A percentile compares a stretch with the other conserved stretches of the same genome.
phyloP scores from a whole-genome alignment of 768 basidiomycete genomes.

The Kwoniella dendrophila region DNA sequence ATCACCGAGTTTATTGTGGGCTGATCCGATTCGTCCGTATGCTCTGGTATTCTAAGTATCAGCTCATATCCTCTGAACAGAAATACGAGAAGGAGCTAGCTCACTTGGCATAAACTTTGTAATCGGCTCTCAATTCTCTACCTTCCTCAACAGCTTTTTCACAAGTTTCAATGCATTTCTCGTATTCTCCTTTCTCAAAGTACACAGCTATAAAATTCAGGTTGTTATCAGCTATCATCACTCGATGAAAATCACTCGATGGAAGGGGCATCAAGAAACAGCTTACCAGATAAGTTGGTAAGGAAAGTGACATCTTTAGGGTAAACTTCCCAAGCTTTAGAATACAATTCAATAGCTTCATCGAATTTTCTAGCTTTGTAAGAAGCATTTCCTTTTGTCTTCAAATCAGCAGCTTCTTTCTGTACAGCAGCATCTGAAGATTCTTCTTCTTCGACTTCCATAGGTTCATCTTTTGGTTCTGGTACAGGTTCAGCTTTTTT shows the following conservation, averaged over 20 bases:
- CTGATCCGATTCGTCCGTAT: slow-evolving; percentile 80
- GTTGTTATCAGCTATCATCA: slow-evolving; percentile 1
- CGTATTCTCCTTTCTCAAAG: slow-evolving; percentile 90
- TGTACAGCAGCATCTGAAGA: slow-evolving; percentile 72
- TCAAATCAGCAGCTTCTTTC: slow-evolving; percentile 75
- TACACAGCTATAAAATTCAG: slow-evolving; percentile 70
- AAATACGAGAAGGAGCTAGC: slow-evolving; percentile 17
- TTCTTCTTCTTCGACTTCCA: slow-evolving; percentile 61
- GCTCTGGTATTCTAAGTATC: slow-evolving; percentile 59
- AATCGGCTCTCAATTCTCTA: slow-evolving; percentile 85
- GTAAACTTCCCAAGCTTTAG: slow-evolving; percentile 88
- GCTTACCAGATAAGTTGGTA: slow-evolving; percentile 78
- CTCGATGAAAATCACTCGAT: too few species aligned
- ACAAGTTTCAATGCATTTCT: slow-evolving; percentile 85
- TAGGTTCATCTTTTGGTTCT: slow-evolving; percentile 50
- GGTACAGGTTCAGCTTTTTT: slow-evolving; percentile 56
- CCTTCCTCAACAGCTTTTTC: slow-evolving; percentile 97
- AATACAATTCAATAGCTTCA: slow-evolving; percentile 72
- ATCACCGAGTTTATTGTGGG: slow-evolving; percentile 81
- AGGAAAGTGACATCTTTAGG: slow-evolving; percentile 92
- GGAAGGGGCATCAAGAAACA: background rate
- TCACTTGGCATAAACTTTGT: slow-evolving; percentile 85
- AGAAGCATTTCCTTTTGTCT: slow-evolving; percentile 73
- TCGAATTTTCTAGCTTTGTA: slow-evolving; percentile 86
- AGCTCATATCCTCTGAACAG: slow-evolving; percentile 10